These are phyloP conservation scores for Eragrostis curvula DNA, from an alignment of 176 grass and related monocot species.

Conservation along the genomic window DNA sequence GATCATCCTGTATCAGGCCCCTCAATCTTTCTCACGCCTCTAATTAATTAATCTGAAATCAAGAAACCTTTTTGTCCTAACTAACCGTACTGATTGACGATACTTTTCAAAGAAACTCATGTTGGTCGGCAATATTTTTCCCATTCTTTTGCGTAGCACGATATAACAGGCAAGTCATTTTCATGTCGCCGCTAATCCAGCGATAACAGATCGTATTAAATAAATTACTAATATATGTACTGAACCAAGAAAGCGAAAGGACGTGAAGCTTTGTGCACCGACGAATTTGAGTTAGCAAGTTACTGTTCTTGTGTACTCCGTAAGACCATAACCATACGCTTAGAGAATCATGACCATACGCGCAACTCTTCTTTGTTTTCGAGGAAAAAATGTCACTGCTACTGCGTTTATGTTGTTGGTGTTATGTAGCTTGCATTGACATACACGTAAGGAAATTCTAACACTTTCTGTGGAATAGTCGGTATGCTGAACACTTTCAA, in stretches of 20 bases:
- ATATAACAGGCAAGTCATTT: conserved; percentile 14
- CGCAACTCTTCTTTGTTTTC: too few species aligned
- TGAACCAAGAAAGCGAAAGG: background rate
- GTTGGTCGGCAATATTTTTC: conserved; percentile 20
- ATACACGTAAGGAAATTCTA: background rate
- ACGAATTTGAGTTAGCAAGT: background rate
- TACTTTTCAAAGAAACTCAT: background rate
- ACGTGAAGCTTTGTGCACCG: background rate
- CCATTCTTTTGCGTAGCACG: background rate
- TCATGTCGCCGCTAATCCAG: conserved; percentile 28
- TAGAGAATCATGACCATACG: background rate
- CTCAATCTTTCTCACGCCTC: background rate
- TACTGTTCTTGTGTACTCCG: background rate
- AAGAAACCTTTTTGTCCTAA: background rate
- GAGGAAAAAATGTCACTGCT: too few species aligned
- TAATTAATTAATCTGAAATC: background rate
- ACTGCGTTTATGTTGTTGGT: too few species aligned
- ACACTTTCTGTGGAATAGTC: background rate
- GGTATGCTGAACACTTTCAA: background rate
- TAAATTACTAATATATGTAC: background rate
- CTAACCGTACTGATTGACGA: conserved; percentile 12
- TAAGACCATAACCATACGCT: background rate
- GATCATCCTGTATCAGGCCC: background rate
- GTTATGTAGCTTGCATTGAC: too few species aligned
- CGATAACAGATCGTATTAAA: background rate